phyloP scores from a whole-genome alignment of 2,329 filamentous ascomycete species.

The Thelonectria olida region DNA sequence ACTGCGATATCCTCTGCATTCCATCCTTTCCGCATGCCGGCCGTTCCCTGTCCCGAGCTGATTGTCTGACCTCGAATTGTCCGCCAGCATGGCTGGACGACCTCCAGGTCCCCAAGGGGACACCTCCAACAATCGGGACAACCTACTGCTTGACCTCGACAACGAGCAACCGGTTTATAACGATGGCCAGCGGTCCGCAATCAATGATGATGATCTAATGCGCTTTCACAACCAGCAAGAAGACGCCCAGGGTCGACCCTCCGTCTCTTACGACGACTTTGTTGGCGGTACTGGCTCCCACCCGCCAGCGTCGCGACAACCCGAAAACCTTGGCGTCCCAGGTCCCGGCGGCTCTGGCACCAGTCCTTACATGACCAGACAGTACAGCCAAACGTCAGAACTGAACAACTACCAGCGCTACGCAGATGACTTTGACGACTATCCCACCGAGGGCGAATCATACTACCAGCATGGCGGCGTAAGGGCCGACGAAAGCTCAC shows the following conservation, averaged over 20 bases:
- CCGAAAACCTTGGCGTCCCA: slow-evolving; percentile 40
- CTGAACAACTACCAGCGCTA: slow-evolving; percentile 91
- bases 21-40: slow-evolving; percentile 46
- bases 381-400: slow-evolving; percentile 80
- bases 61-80: slow-evolving; percentile 47
- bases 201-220: slow-evolving; percentile 83
- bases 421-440: slow-evolving; percentile 86
- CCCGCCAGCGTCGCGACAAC: slow-evolving; percentile 52
- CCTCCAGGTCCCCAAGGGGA: slow-evolving; percentile 59
- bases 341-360: slow-evolving; percentile 27
- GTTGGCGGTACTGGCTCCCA: slow-evolving; percentile 71
- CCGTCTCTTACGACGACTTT: slow-evolving; percentile 94
- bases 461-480: slow-evolving; percentile 82
- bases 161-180: slow-evolving; percentile 77
- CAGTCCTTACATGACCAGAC: slow-evolving; percentile 59
- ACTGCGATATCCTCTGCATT: slow-evolving; percentile 15
- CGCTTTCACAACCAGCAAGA: slow-evolving; percentile 79
- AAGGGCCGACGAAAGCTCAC: slow-evolving; percentile 64
- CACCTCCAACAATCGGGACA: slow-evolving; percentile 59
- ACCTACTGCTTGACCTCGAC: slow-evolving; percentile 79
- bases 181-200: slow-evolving; percentile 78
- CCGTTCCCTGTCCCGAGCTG: slow-evolving; percentile 38
- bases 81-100: slow-evolving; percentile 69
- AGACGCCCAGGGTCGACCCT: slow-evolving; percentile 74
- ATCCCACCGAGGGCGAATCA: slow-evolving; percentile 79